Evolutionary conservation across 495 filamentous ascomycete species (phyloP).

Genomic region (Daldinia childiae): DNA sequence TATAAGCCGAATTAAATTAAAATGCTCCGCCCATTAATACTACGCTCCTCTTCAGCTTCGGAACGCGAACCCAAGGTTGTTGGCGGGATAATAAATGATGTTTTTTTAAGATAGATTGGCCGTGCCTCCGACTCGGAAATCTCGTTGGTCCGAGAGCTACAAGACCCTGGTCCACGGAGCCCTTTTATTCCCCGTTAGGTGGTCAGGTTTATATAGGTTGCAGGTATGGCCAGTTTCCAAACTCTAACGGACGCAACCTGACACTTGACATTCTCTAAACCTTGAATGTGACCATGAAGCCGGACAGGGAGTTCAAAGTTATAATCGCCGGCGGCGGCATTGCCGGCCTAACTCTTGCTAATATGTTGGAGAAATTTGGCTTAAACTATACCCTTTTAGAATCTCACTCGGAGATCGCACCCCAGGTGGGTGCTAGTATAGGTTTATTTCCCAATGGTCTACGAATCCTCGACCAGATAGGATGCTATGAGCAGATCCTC

Average conservation of each 20-base stretch:
- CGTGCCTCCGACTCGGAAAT: not conserved
- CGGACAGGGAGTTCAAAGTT: not conserved
- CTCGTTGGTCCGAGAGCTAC: not conserved
- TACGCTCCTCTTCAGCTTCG: no score
- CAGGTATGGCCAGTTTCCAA: not conserved
- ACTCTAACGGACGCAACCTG: not conserved
- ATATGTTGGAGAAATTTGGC: not conserved
- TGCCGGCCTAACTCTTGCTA: not conserved
- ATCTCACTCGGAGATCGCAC: not conserved
- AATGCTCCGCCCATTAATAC: no score
- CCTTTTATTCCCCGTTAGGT: not conserved
- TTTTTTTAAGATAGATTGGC: no score
- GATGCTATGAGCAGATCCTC: not conserved
- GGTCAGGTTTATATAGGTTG: not conserved
- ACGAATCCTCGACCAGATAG: not conserved
- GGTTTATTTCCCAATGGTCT: not conserved
- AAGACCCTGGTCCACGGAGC: not conserved
- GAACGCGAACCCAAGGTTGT: no score
- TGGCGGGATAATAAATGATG: no score
- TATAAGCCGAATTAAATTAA: no score
- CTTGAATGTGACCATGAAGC: not conserved
- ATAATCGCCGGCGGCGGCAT: not conserved
- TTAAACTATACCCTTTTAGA: not conserved
- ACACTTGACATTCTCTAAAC: no score
- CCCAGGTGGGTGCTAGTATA: not conserved